Base-by-base conservation (phyloP, 2,329 filamentous ascomycete species). In the Leptosphaerulina australis region DNA sequence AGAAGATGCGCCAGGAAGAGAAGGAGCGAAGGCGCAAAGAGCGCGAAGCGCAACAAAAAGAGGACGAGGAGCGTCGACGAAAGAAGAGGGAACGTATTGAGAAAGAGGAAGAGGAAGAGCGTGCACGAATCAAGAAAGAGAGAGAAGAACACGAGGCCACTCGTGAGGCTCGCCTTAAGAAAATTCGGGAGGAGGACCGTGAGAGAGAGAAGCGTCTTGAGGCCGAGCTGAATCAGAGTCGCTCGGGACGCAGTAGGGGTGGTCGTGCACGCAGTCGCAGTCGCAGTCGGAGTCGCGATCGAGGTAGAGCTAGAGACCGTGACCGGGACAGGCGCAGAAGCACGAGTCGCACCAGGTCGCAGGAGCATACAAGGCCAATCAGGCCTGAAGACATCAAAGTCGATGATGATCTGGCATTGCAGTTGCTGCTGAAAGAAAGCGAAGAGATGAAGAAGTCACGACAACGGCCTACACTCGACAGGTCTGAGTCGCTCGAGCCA, bases 191-290 rank as follows among this genome's bases (percentile, higher is more conserved):
- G 18, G 60, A 67, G 39, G 67, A 72, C 25, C 68, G 68, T 6
- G 67, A 70, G 33, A 66, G 70, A 28, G 67, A 70, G 34, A 62
- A 63, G 10, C 64, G 67, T 26, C 56, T 67, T 71, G 74, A 65
- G 73, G 76, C 76, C 28, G 83, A 86, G 45, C 77, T 81, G 26
- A 77, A 81, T 44, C 75, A 76, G 45, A 78, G 64, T 74, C 73
- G 78, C 24, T 75, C 79, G n/a, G 61, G 63, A 30, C 62, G 64
- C n/a, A 58, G 60, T 36, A 62, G 71, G 38, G 59, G 63, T 10
- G 60, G 63, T 28, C 65, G 63, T 26, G 63, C 58, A 20, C 66
- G 63, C 28, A 67, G 62, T 48, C 60, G 64, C 46, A 66, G 61
- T 41, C 61, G 64, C 28, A 63, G 61, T 15, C 63, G 63, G 11